phyloP scores from a whole-genome alignment of 345 rosid genomes.

The Trapa incisa region DNA sequence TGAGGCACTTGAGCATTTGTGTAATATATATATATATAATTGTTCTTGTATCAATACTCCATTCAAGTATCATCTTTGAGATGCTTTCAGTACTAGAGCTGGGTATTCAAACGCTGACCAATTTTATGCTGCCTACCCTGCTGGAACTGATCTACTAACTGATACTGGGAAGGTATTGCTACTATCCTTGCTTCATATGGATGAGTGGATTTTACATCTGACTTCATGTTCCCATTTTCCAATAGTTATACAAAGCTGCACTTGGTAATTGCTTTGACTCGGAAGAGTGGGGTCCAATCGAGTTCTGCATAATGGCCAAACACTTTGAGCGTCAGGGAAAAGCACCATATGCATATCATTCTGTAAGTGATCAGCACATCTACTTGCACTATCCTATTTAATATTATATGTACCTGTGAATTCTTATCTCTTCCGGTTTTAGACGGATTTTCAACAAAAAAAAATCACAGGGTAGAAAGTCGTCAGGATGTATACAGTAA shows the following conservation, averaged over 20 bases:
- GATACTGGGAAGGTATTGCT: conserved; percentile 53
- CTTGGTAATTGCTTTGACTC: conserved; percentile 1
- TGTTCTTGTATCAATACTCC: not conserved
- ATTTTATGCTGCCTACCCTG: conserved; percentile 81
- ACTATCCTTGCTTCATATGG: not conserved
- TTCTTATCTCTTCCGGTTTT: not conserved
- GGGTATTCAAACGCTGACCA: conserved; percentile 81
- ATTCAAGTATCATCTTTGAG: not conserved
- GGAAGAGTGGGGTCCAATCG: conserved; percentile 1
- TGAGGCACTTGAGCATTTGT: not conserved
- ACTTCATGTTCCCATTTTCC: not conserved
- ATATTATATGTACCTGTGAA: not conserved
- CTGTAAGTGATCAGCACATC: not conserved
- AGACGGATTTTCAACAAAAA: not conserved
- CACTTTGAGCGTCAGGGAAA: not conserved
- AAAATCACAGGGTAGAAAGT: not conserved
- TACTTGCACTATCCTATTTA: not conserved
- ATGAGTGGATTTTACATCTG: not conserved
- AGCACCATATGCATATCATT: not conserved
- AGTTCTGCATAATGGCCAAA: conserved; percentile 3
- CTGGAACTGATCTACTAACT: conserved; percentile 81
- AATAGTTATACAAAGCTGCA: not conserved
- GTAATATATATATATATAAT: not conserved
- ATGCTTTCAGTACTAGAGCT: conserved; percentile 65
- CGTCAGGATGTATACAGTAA: not conserved